These are phyloP conservation scores for Dendrothele bispora DNA, from an alignment of 768 basidiomycete genomes.

Conservation along the genomic window DNA sequence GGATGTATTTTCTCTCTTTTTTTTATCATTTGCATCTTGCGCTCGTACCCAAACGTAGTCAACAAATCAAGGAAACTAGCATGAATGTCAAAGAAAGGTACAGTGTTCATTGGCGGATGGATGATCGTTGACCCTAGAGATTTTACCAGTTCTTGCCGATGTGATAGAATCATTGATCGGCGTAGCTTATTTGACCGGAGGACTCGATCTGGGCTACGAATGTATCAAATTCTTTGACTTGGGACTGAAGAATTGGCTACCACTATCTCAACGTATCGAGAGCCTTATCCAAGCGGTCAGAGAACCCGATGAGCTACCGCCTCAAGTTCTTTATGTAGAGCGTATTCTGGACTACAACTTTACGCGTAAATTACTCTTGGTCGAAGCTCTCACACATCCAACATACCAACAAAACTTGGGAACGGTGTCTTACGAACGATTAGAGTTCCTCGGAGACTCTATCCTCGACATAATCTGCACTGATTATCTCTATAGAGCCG, in stretches of 20 bases:
- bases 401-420: constrained; percentile 61
- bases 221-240: constrained; percentile 60
- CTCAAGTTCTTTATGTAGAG: constrained; percentile 58
- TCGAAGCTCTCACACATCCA: constrained; percentile 75
- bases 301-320: constrained; percentile 40
- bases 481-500: constrained; percentile 61
- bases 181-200: constrained; percentile 69
- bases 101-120: no score
- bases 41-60: no score
- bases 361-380: constrained; percentile 55
- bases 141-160: constrained; percentile 82
- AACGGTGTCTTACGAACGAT: constrained; percentile 70
- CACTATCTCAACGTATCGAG: constrained; percentile 46
- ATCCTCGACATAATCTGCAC: constrained; percentile 4
- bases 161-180: constrained; percentile 84
- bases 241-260: constrained; percentile 54
- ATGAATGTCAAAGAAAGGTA: no score
- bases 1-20: no score
- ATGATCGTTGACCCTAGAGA: no score
- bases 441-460: constrained; percentile 4
- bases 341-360: constrained; percentile 70
- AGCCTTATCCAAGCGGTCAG: no score
- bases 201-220: constrained; percentile 59
- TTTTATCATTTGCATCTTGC: no score
- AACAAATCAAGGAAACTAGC: no score